Evolutionary conservation across 2,329 filamentous ascomycete species (phyloP), one percentile per base, ranked within the genome.

Genomic region (Fusarium sp.): DNA sequence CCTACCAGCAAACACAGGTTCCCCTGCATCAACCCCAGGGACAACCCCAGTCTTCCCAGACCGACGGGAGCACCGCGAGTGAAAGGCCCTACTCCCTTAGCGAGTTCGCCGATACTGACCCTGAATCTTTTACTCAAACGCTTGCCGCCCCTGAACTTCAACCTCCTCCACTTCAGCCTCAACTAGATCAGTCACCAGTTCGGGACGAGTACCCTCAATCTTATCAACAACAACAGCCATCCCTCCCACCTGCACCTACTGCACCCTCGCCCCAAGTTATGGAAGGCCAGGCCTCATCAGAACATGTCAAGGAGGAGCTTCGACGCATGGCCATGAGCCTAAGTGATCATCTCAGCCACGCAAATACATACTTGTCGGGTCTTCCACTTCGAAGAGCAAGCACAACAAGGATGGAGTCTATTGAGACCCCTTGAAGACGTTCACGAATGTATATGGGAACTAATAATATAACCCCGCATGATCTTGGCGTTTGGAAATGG

Each of bases 261-360:
- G 84, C 85, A 15, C 88, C 88, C 4, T 84, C 85, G 4, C 79
- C 83, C 5, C 82, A 83, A 57, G 86, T 88, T 44, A 86, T 90
- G 82, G 87, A 89, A 75, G 87, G 87, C 5, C 82, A 84, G 37
- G 86, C 87, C 1, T 84, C 85, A 0, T 78, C 82, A 8, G 84
- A 85, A 29, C 87, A 89, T 52, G 85, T 88, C 25, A 85, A 85
- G 46, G 83, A 85, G 63, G 83, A 86, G 72, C 81, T 90, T 69
- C 83, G 87, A 14, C 82, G 84, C 23, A 80, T 90, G 65, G 83
- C 86, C 19, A 84, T 85, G 78, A 85, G 82, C 61, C 79, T 87
- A 7, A 80, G 83, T 10, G 85, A 87, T n/a, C 86, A 87, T 60
- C 78, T 87, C 8, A 82, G 80, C 16, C 73, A 85, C 29, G 83